Evolutionary conservation across 257 asterid genomes (phyloP), one percentile per base, ranked within the genome.

Genomic region (Mentha longifolia): DNA sequence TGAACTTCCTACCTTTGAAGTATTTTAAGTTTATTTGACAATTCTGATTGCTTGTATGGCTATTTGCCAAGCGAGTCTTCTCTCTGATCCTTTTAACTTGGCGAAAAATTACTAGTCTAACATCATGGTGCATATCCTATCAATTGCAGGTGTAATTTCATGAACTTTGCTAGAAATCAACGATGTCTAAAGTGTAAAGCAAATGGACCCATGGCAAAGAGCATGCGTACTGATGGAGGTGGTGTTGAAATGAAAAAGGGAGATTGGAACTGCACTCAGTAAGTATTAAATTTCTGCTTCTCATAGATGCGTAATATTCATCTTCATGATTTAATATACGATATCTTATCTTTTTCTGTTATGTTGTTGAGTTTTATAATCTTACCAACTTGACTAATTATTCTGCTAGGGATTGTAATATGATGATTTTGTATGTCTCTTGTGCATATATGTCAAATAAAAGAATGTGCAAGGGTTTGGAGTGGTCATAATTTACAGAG

Each of bases 191-290:
- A 81, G 77, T 94, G 99, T 78, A 64, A 76, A 56, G 71, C 74
- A 39, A 80, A 77, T n/a, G 85, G 85, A 61, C 95, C 93, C n/a
- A 51, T 63, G 19, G 74, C 28, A 59, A 43, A n/a, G 39, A 54
- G 47, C 22, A 73, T 47, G 57, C 30, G 74, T 56, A 63, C 4
- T 68, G 72, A 45, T 62, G 76, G 46, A 51, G 75, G 43, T 65
- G 77, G 46, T 41, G 35, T 61, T 39, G 88, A 78, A 76, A 81
- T 67, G 89, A 94, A 88, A 81, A 81, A 47, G 55, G 99, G 98
- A 58, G 97, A 94, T 71, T 91, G 97, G 98, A 82, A 82, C 68
- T 91, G 98, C 77, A 79, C 85, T 49, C 69, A 74, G 98, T 94
- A 88, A 79, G 96, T 67, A 14, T 9, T 70, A 60, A 68, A 12